A percentile compares a stretch with the other conserved stretches of the same genome.
phyloP scores from a whole-genome alignment of 176 grass and related monocot genomes.

The Tuctoria greenei region DNA sequence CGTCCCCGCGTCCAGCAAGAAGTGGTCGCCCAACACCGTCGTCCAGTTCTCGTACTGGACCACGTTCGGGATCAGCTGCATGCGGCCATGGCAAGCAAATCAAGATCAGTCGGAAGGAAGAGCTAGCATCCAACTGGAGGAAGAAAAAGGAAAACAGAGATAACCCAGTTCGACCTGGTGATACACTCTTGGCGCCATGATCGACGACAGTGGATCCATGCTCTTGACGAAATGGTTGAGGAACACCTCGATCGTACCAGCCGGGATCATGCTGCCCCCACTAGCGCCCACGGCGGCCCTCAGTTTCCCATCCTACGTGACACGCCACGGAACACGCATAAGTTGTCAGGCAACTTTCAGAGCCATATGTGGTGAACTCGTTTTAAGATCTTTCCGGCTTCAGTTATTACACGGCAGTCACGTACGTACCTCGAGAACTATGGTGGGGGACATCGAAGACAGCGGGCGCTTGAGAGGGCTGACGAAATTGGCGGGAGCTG shows the following conservation, averaged over 20 bases:
- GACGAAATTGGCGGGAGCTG: slow-evolving; percentile 75
- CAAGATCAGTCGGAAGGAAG: neutral
- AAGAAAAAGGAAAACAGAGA: too few species aligned
- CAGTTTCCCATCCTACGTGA: slow-evolving; percentile 62
- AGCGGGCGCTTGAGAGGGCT: slow-evolving; percentile 78
- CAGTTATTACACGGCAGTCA: too few species aligned
- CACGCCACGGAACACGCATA: neutral
- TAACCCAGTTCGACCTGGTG: slow-evolving; percentile 76
- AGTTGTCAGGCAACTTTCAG: too few species aligned
- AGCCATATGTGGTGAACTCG: too few species aligned
- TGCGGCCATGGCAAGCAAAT: slow-evolving; percentile 22
- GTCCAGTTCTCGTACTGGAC: slow-evolving; percentile 97
- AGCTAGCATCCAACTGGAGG: too few species aligned
- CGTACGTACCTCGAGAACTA: slow-evolving; percentile 81
- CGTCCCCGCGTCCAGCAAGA: slow-evolving; percentile 64
- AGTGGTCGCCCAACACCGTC: slow-evolving; percentile 72
- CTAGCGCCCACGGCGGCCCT: slow-evolving; percentile 71
- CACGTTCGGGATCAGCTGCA: slow-evolving; percentile 91
- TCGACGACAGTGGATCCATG: slow-evolving; percentile 79
- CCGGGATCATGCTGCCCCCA: slow-evolving; percentile 76
- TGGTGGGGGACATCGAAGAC: slow-evolving; percentile 80
- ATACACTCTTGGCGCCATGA: slow-evolving; percentile 73
- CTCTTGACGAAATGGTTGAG: slow-evolving; percentile 78
- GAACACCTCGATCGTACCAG: slow-evolving; percentile 62
- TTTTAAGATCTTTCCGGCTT: too few species aligned